Evolutionary conservation across 2,329 filamentous ascomycete genomes (phyloP), one percentile per base, ranked within the genome.

Genomic region (Emergomyces orientalis): DNA sequence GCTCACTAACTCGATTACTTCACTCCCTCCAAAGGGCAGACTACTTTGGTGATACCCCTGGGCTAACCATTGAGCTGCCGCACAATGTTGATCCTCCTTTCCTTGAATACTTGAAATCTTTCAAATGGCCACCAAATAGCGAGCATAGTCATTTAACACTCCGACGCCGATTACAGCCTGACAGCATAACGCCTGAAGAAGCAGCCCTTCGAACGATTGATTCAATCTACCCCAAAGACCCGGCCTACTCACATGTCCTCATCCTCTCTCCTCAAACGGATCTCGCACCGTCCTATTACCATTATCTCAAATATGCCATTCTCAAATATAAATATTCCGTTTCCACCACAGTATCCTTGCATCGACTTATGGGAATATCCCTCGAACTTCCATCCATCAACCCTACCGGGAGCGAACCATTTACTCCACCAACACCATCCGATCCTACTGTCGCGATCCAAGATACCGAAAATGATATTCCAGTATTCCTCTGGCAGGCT

Each of bases 11-110:
- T 59, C 83, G 90, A 62, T 80, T 97, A 39, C 82, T 99, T 3
- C 83, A 84, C 64, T 96, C 91, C 4, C 80, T 99, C 32, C 80
- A 83, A 65, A 78, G 79, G 8, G 90, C 90, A 5, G 91, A 97
- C 71, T 93, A 91, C 71, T 82, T 85, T 56, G 87, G 88, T 0
- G 78, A 82, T 1, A 77, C 83, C 1, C 92, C 92, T 2, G 86
- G 88, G 65, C 78, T 99, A 56, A 96, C 89, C 1, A 86, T 97
- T 59, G 92, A 97, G 71, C 80, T 99, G 8, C 91, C 92, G 0
- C 78, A 84, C 34, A 77, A 84, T 37, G 78, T 92, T 22, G 90
- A 96, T 68, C 73, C 79, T 2, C 80, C 85, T 2, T 84, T 89
- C 5, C 80, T 84, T 60, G 76, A 77, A 17, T 91, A 86, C 66